These are phyloP conservation scores for Endocarpon pusillum DNA, from an alignment of 495 filamentous ascomycete species.

Conservation along the genomic window DNA sequence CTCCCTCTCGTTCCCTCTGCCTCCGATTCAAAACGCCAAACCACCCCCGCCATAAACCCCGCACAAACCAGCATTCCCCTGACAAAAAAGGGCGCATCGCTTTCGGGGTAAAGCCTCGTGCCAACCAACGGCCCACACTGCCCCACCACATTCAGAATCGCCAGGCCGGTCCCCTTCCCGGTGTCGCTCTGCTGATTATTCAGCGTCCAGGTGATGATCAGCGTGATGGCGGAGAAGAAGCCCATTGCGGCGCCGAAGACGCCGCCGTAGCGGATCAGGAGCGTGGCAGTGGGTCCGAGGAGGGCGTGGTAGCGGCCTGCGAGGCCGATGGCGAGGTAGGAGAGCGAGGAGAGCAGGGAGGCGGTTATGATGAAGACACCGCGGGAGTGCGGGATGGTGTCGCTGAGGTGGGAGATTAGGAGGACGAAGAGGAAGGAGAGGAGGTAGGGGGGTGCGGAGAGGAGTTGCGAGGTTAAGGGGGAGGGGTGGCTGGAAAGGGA, in stretches of 20 bases:
- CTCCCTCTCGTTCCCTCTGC: constrained; percentile 21
- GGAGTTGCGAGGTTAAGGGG: constrained; percentile 30
- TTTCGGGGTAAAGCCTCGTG: constrained; percentile 39
- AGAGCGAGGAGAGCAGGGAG: constrained; percentile 35
- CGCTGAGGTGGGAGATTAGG: constrained; percentile 35
- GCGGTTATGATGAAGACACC: constrained; percentile 33
- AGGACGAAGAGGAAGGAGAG: constrained; percentile 34
- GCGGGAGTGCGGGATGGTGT: constrained; percentile 25
- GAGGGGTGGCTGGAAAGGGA: constrained; percentile 18
- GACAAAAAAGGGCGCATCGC: constrained; percentile 40
- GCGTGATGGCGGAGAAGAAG: constrained; percentile 44
- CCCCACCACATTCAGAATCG: constrained; percentile 40
- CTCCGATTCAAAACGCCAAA: constrained; percentile 29
- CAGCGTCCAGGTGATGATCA: constrained; percentile 50
- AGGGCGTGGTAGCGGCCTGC: constrained; percentile 23
- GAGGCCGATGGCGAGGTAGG: constrained; percentile 41
- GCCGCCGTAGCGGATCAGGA: constrained; percentile 33
- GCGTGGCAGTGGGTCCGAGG: constrained; percentile 14
- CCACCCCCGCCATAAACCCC: constrained; percentile 36
- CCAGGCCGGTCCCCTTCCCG: constrained; percentile 38
- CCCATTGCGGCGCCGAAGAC: constrained; percentile 40
- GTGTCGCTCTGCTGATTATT: constrained; percentile 41
- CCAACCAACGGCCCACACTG: constrained; percentile 47
- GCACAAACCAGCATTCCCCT: constrained; percentile 41
- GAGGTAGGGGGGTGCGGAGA: constrained; percentile 40